Base-by-base conservation (phyloP, 2,329 filamentous ascomycete genomes). In the Thermothelomyces thermophilus region DNA sequence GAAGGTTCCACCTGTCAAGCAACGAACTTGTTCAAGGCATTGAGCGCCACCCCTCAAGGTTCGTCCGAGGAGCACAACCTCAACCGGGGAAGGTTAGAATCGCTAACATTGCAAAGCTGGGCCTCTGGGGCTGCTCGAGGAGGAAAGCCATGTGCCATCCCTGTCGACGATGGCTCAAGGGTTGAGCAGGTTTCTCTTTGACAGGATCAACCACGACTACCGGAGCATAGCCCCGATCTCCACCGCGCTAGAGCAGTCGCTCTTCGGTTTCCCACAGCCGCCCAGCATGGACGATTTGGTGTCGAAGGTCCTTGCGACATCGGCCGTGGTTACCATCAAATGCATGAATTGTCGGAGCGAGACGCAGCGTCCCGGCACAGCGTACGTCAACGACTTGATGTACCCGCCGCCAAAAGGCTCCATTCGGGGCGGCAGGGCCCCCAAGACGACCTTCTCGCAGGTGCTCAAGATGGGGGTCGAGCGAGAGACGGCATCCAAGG, bases 1-100 rank as follows among this genome's bases (percentile, higher is more conserved):
- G 86, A 86, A 55, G 91, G 90, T 0, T 86, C 90, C 50, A 95
- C 94, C 52, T 98, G 93, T 59, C 93, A 98, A 64, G 93, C 93
- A 13, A 95, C 91, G 0, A 98, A 98, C 63, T 79, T 98, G 55
- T 73, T 97, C 28, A 95, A 93, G 66, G 87, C 90, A 0, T 83
- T 98, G 51, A 90, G 87, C 64, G 85, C 83, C 56, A 84, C 90
- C 54, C 83, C 87, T 2, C 87, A 90, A 72, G 83, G 82, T 76
- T 67, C 48, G 70, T 62, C 16, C 13, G 22, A 28, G 9, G 19
- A 24, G 3, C 7, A 45, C 14, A 3, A 9, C 7, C 30, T 14
- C 26, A 47, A 17, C 31, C 7, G 17, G 8, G 2, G 10, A 11
- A 3, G 11, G 7, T 8, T n/a, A 26, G 13, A 26, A 33, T 52